Evolutionary conservation across 768 basidiomycete genomes (phyloP).

Genomic region (Auricularia sp.): DNA sequence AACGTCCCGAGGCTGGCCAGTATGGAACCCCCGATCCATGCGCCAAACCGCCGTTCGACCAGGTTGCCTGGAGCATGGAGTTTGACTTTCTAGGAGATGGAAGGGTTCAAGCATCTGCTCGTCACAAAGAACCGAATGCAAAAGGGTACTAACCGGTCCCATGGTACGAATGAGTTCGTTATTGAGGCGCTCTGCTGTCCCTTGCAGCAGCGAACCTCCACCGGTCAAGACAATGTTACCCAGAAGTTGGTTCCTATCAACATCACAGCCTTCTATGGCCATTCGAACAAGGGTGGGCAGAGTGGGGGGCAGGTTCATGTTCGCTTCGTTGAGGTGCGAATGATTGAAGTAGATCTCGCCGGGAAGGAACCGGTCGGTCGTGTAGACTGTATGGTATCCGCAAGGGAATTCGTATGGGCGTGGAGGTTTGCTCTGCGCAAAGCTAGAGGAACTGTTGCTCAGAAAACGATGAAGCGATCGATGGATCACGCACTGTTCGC

Average conservation of each 20-base stretch:
- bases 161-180: conserved; percentile 66
- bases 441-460: conserved; percentile 28
- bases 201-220: conserved; percentile 78
- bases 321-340: conserved; percentile 34
- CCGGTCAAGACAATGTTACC: conserved; percentile 95
- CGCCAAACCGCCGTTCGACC: conserved; percentile 80
- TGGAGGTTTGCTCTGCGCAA: conserved; percentile 43
- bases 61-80: conserved; percentile 89
- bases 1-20: conserved; percentile 92
- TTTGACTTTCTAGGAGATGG: conserved; percentile 59
- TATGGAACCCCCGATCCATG: conserved; percentile 95
- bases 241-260: conserved; percentile 83
- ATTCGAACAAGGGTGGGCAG: conserved; percentile 68
- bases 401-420: conserved; percentile 92
- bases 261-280: conserved; percentile 76
- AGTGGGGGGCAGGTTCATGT: conserved; percentile 63
- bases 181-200: conserved; percentile 75
- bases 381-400: conserved; percentile 80
- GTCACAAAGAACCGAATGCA: not conserved
- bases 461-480: conserved; percentile 37
- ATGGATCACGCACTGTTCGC: conserved; percentile 58
- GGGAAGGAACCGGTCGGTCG: conserved; percentile 66
- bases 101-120: not conserved
- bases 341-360: conserved; percentile 89
- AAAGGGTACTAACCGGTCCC: conserved; percentile 53